Evolutionary conservation across 2,329 filamentous ascomycete genomes (phyloP).

Genomic region (Orbilia blumenaviensis): DNA sequence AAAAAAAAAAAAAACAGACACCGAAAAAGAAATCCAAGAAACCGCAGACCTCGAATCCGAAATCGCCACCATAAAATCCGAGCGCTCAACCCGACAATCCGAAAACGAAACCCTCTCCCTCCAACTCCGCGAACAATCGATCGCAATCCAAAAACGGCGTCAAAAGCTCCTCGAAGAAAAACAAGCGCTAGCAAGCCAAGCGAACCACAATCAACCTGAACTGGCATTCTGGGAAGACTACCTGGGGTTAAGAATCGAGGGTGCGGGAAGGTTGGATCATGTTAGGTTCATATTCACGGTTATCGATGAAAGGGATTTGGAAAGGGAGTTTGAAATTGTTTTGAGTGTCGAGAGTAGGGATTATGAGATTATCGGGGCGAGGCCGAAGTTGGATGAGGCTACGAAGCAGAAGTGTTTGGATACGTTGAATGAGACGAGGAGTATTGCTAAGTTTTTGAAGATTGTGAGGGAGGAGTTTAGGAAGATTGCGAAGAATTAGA

Average conservation of each 20-base stretch:
- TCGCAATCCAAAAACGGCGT: constrained; percentile 69
- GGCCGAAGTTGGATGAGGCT: constrained; percentile 82
- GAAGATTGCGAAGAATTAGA: constrained; percentile 61
- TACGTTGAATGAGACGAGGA: constrained; percentile 80
- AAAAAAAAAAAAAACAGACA: constrained; percentile 3
- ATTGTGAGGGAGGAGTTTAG: constrained; percentile 81
- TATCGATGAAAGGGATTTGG: constrained; percentile 85
- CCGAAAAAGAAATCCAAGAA: constrained; percentile 69
- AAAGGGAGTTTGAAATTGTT: constrained; percentile 92
- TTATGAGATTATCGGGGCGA: constrained; percentile 82
- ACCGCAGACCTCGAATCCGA: constrained; percentile 75
- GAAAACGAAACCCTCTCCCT: constrained; percentile 68
- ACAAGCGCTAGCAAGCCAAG: constrained; percentile 79
- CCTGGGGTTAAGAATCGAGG: constrained; percentile 87
- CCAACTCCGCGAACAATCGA: constrained; percentile 74
- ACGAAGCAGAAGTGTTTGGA: constrained; percentile 80
- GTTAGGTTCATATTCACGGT: constrained; percentile 91
- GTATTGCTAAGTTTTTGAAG: constrained; percentile 77
- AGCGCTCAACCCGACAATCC: constrained; percentile 70
- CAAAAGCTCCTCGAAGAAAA: constrained; percentile 63
- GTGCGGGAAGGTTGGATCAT: constrained; percentile 81
- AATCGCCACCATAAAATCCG: constrained; percentile 68
- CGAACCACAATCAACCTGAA: constrained; percentile 89
- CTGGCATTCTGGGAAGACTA: constrained; percentile 96
- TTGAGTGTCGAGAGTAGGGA: constrained; percentile 81